Evolutionary conservation across 2,329 filamentous ascomycete species (phyloP).

Genomic region (Teratosphaeriaceae sp.): DNA sequence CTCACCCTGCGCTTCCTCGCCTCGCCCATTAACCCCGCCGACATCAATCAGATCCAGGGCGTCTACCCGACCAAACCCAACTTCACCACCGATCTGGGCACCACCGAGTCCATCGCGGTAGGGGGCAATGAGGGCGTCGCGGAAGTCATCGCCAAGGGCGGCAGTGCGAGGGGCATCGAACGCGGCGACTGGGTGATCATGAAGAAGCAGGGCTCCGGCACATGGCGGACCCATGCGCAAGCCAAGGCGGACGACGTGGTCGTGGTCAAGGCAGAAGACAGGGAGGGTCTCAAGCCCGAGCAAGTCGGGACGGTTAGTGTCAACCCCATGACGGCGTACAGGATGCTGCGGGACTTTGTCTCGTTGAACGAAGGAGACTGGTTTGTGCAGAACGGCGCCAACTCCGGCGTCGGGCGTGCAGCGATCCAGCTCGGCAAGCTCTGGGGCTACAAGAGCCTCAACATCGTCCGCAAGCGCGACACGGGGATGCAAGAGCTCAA

Average conservation of each 20-base stretch:
- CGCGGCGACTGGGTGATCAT: conserved; percentile 95
- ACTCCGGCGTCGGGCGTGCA: conserved; percentile 83
- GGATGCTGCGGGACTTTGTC: conserved; percentile 80
- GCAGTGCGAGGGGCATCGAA: conserved; percentile 52
- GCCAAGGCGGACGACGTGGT: conserved; percentile 55
- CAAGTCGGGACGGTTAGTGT: conserved; percentile 86
- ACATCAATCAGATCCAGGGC: conserved; percentile 97
- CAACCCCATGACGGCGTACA: conserved; percentile 91
- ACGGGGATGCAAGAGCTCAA: conserved; percentile 61
- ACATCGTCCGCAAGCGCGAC: conserved; percentile 71
- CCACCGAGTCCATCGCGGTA: conserved; percentile 65
- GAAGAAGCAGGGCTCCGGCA: conserved; percentile 74
- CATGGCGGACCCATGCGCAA: conserved; percentile 88
- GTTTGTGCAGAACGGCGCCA: conserved; percentile 97
- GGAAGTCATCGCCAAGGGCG: conserved; percentile 69
- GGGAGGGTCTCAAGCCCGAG: conserved; percentile 61
- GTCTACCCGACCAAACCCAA: conserved; percentile 83
- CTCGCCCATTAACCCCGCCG: conserved; percentile 90
- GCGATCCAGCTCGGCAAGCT: conserved; percentile 80
- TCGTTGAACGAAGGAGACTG: conserved; percentile 67
- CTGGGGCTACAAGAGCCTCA: conserved; percentile 89
- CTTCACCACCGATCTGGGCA: conserved; percentile 71
- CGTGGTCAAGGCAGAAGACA: conserved; percentile 54
- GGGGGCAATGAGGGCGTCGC: conserved; percentile 91
- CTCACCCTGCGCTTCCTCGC: conserved; percentile 83